A percentile compares a stretch with the other conserved stretches of the same genome.
Evolutionary conservation across 805 yeast genomes (phyloP).

Genomic region (Ogataea siamensis): DNA sequence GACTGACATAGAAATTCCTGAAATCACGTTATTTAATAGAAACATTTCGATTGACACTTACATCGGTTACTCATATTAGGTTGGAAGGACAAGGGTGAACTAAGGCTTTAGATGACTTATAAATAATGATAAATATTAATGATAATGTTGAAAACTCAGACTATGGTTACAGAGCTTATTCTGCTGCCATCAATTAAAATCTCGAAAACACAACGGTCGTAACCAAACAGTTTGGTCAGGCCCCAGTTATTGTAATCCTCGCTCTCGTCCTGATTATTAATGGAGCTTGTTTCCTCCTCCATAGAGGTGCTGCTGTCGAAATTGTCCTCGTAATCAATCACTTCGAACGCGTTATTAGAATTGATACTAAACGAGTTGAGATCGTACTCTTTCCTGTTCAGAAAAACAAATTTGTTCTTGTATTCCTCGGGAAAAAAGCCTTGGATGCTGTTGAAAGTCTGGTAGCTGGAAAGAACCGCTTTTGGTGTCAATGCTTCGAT

Average conservation of each 20-base stretch:
- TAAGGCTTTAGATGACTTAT: slow-evolving; percentile 3
- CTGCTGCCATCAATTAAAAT: slow-evolving; percentile 30
- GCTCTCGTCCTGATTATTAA: slow-evolving; percentile 6
- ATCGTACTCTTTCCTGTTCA: slow-evolving; percentile 35
- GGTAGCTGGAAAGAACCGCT: slow-evolving; percentile 1
- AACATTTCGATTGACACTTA: slow-evolving; percentile 32
- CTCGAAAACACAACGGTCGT: slow-evolving; percentile 31
- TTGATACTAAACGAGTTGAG: slow-evolving; percentile 23
- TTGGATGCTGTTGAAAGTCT: slow-evolving; percentile 2
- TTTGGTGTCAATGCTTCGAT: background rate
- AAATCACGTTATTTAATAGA: slow-evolving; percentile 35
- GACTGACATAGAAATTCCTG: slow-evolving; percentile 42
- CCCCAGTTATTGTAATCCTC: slow-evolving; percentile 36
- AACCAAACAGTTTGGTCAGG: slow-evolving; percentile 30
- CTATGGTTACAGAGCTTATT: slow-evolving; percentile 31
- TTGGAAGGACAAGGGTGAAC: slow-evolving; percentile 3
- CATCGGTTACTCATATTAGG: slow-evolving; percentile 28
- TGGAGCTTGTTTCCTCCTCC: slow-evolving; percentile 4
- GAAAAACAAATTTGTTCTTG: slow-evolving; percentile 28
- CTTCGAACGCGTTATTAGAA: slow-evolving; percentile 27
- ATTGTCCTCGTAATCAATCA: slow-evolving; percentile 31
- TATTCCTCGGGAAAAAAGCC: slow-evolving; percentile 4
- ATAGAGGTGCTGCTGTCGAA: slow-evolving; percentile 11
- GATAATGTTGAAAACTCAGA: slow-evolving; percentile 4
- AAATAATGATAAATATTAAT: slow-evolving; percentile 4